Evolutionary conservation across 2,329 filamentous ascomycete species (phyloP).

Genomic region (Aspergillus neoniger): DNA sequence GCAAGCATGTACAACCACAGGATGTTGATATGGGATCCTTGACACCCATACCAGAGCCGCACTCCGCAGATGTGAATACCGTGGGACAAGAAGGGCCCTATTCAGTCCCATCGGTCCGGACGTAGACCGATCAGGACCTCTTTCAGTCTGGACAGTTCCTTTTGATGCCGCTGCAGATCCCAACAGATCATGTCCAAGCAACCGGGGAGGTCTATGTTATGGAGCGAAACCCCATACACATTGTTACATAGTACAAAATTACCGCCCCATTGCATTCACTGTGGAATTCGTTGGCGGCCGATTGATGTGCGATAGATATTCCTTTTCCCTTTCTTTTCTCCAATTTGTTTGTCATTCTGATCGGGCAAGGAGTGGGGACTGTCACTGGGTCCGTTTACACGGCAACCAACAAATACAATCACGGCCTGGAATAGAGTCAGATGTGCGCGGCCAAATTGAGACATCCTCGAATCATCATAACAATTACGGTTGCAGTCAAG

Average conservation of each 20-base stretch:
- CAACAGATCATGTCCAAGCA: not conserved
- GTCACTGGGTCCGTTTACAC: not conserved
- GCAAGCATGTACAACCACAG: constrained; percentile 55
- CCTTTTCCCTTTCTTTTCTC: not conserved
- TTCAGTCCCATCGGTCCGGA: not conserved
- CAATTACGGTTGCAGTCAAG: not conserved
- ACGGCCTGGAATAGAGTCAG: not conserved
- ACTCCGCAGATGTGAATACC: not conserved
- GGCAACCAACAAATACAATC: not conserved
- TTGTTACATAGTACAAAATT: not conserved
- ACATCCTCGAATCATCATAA: not conserved
- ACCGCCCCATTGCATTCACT: not conserved
- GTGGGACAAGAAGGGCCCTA: not conserved
- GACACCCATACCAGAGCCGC: constrained; percentile 52
- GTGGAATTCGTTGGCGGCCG: not conserved
- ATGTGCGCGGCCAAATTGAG: not conserved
- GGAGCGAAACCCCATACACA: not conserved
- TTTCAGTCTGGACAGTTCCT: not conserved
- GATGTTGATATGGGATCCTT: constrained; percentile 69
- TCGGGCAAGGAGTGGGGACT: not conserved
- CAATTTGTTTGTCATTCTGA: not conserved
- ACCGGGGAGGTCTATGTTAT: not conserved
- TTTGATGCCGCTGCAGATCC: not conserved
- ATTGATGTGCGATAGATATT: not conserved
- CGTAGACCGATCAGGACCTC: not conserved